Evolutionary conservation across 2,329 filamentous ascomycete genomes (phyloP), one percentile per base, ranked within the genome.

Genomic region (Teratosphaeria zuluensis): DNA sequence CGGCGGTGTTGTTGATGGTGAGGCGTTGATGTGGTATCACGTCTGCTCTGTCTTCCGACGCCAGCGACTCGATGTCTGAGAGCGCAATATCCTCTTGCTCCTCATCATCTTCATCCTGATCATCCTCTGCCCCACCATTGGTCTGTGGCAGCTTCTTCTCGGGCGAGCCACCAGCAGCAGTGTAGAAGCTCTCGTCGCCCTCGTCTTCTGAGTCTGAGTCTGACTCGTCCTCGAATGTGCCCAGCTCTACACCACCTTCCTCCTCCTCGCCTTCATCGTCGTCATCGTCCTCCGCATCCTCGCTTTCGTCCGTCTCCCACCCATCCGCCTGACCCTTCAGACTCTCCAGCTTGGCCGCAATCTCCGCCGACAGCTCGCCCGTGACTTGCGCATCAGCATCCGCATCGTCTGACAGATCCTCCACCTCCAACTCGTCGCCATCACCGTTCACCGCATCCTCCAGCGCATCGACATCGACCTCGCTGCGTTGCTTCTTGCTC

Each of bases 1-100:
- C 94, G 64, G 89, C 80, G 57, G 89, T 92, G 79, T 99, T 99
- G 82, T 99, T 96, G 78, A 97, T 97, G 56, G 92, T 96, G 65
- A 96, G 86, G 68, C 91, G 89, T 72, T 94, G 90, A 76, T 95
- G 89, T 16, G 91, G 90, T 62, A 95, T 84, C 48, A 96, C 83
- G 70, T 96, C 92, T 75, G 89, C 89, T 68, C 84, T 87, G 68
- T 95, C 91, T 63, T 89, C 88, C 21, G 89, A 90, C 57, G 88
- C 81, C 51, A 87, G 72, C 56, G 89, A 89, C 68, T 89, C 88
- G 56, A 94, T 85, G 68, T 96, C 92, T 33, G 90, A 95, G 63
- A 96, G 83, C 3, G 92, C 87, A 52, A 96, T 91, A 64, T 95
- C 91, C 65, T 94, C 90, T 52, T 92, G 89, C 4, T 91, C 88